Conservation (phyloP, 2,329 filamentous ascomycete genomes). For the Thyridium curvatum region DNA sequence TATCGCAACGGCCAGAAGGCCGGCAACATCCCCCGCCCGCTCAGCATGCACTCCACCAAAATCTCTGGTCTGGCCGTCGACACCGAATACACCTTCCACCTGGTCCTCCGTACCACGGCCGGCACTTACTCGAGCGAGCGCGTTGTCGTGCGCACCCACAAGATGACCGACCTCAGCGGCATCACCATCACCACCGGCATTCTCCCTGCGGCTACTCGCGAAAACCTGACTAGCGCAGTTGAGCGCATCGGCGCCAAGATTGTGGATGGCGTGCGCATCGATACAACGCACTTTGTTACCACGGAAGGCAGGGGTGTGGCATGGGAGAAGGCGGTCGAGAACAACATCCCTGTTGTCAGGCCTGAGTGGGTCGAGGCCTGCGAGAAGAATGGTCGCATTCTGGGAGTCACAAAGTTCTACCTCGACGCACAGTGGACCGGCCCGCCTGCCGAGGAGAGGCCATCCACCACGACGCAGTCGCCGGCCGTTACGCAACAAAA, state of each 20-base stretch:
- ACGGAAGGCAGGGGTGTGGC: conserved; percentile 82
- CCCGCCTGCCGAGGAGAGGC: conserved; percentile 17
- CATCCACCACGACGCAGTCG: conserved; percentile 6
- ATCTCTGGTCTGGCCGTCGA: conserved; percentile 95
- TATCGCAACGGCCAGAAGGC: conserved; percentile 97
- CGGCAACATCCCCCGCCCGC: conserved; percentile 82
- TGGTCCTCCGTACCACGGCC: conserved; percentile 84
- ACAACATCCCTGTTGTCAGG: conserved; percentile 94
- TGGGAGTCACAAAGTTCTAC: conserved; percentile 94
- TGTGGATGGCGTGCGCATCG: conserved; percentile 84
- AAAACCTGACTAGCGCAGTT: conserved; percentile 68
- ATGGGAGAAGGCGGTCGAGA: conserved; percentile 96
- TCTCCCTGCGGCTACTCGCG: conserved; percentile 65
- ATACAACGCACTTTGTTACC: conserved; percentile 97
- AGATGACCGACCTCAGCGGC: conserved; percentile 95
- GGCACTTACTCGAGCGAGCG: conserved; percentile 82
- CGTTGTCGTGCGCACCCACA: conserved; percentile 83
- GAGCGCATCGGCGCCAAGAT: conserved; percentile 90
- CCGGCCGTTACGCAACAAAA: conserved; percentile 23
- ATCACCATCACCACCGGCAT: conserved; percentile 92
- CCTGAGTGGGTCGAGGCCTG: conserved; percentile 98
- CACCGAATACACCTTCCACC: conserved; percentile 90
- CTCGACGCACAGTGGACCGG: conserved; percentile 65
- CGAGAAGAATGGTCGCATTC: conserved; percentile 83
- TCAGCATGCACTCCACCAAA: conserved; percentile 90